Conservation (phyloP, 257 asterid genomes). For the Gentiana macrophylla region DNA sequence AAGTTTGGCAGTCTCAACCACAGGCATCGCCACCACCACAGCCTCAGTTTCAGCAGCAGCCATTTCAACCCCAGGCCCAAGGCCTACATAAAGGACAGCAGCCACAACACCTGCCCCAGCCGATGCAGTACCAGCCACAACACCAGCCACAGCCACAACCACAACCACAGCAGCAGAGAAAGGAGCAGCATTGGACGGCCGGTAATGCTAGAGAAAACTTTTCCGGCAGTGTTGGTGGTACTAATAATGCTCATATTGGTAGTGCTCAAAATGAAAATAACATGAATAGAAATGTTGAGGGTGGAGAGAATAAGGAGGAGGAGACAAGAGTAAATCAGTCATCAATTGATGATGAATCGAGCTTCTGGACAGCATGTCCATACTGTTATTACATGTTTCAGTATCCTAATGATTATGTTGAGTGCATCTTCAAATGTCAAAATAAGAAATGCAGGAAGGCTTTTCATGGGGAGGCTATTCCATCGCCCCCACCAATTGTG, state of each 20-base stretch:
- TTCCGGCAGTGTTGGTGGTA: constrained; percentile 11
- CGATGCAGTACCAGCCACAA: constrained; percentile 13
- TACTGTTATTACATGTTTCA: constrained; percentile 79
- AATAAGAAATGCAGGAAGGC: constrained; percentile 69
- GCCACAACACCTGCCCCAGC: too few species aligned
- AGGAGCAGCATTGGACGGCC: constrained; percentile 6
- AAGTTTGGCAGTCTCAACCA: background rate
- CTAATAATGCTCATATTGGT: constrained; percentile 18
- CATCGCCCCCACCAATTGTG: constrained; percentile 56
- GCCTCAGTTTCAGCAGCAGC: background rate
- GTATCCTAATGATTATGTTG: constrained; percentile 8
- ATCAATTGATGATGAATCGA: constrained; percentile 10
- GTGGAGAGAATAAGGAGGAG: constrained; percentile 13
- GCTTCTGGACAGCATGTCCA: constrained; percentile 75
- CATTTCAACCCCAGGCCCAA: background rate
- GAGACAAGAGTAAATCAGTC: constrained; percentile 24
- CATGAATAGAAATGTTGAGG: constrained; percentile 16
- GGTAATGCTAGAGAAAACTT: constrained; percentile 1
- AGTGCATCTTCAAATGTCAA: constrained; percentile 67
- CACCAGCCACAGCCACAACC: constrained; percentile 12
- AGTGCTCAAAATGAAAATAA: constrained; percentile 19
- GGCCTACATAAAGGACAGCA: background rate
- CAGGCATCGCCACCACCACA: background rate
- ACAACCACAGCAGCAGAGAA: constrained; percentile 5
- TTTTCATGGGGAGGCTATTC: constrained; percentile 63